Base-by-base conservation (phyloP, 371 early-diverging fungal genomes). In the Mortierella sp. region DNA sequence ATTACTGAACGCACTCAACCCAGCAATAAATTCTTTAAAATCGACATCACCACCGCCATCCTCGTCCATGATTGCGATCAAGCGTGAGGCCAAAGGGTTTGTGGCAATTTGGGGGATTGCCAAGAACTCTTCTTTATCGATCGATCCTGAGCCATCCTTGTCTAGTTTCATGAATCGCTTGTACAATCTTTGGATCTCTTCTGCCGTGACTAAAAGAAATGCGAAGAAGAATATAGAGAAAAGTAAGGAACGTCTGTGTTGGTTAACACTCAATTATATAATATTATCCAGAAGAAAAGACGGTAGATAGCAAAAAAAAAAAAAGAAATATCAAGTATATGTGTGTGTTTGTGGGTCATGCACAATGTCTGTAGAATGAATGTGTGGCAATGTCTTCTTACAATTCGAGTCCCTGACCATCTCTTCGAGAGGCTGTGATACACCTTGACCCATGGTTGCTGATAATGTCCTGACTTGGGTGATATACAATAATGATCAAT, bases 1-100 rank as follows among this genome's bases (percentile, higher is more conserved):
- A 54, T 92, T 93, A 68, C 95, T 95, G 73, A 98, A 98, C 6
- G 94, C 96, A 70, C 93, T 93, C 67, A 99, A 82, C 0, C 98
- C 98, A 23, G 89, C 90, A 73, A 99, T 94, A 76, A 99, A 99
- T 86, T 99, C 98, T 68, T 95, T 93, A 84, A 99, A 99, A 85
- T 99, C 97, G 3, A 99, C 95, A 85, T 97, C 97, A 61, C 99
- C 99, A 60, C 96, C 95, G 55, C 97, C 98, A 83, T 99, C 98
- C 63, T 92, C 93, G 83, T 99, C 99, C 76, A 99, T 96, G 68
- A 97, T 95, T 70, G 95, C 96, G 82, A 99, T 93, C 81, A 99
- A 87, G 42, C 98, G 92, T 29, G 94, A 92, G 5, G 98, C 98
- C 37, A 99, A 88, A 47, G 99, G 99, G 85, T 99, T 99, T 83